A percentile compares a stretch with the other conserved stretches of the same genome.
These are phyloP conservation scores for Blastobotrys americana DNA, from an alignment of 805 yeast genomes.

Conservation along the genomic window DNA sequence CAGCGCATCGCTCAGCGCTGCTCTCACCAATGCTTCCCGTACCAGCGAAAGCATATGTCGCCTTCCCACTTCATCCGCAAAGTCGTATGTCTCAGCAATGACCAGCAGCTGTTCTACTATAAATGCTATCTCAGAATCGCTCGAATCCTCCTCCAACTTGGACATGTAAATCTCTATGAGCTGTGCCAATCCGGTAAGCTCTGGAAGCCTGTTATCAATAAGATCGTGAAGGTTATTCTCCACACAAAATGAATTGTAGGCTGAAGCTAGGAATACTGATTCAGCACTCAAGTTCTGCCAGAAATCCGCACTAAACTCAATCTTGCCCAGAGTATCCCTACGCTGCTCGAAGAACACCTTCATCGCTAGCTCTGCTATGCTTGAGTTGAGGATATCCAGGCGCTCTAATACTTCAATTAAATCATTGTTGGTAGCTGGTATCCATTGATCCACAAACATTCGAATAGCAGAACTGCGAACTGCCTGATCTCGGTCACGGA, in stretches of 20 bases:
- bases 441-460: constrained; percentile 69
- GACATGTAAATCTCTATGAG: constrained; percentile 50
- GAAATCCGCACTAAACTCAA: constrained; percentile 54
- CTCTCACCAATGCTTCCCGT: constrained; percentile 42
- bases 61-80: constrained; percentile 85
- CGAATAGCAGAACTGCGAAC: constrained; percentile 67
- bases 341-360: constrained; percentile 53
- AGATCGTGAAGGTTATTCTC: constrained; percentile 44
- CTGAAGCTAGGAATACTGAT: constrained; percentile 61
- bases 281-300: constrained; percentile 73
- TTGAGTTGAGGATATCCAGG: constrained; percentile 61
- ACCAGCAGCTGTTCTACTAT: constrained; percentile 65
- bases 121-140: constrained; percentile 58
- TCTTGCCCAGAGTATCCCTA: constrained; percentile 52
- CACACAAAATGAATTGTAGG: constrained; percentile 58
- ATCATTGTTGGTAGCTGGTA: constrained; percentile 58
- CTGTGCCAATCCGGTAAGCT: constrained; percentile 61
- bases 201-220: constrained; percentile 70
- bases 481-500: constrained; percentile 71
- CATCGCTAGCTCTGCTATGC: constrained; percentile 62
- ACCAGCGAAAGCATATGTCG: constrained; percentile 59
- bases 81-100: constrained; percentile 68
- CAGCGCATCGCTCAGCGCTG: constrained; percentile 46
- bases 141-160: constrained; percentile 22
- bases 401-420: constrained; percentile 63